Evolutionary conservation across 192 early-diverging fungal species (phyloP), one percentile per base, ranked within the genome.

Genomic region (Allomyces macrogynus): DNA sequence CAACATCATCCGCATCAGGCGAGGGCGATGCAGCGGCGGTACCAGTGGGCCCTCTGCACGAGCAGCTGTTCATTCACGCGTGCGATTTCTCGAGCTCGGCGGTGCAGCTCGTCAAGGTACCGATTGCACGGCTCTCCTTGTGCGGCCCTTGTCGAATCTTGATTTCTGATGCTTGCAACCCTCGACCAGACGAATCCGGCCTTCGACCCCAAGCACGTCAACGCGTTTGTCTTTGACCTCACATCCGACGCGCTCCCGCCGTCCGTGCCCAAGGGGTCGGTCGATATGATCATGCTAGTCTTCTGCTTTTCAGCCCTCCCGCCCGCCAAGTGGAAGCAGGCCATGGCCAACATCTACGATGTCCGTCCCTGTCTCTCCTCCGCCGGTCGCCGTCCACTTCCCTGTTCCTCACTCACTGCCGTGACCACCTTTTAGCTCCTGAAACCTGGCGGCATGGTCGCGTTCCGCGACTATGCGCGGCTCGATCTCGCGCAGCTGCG

Each of bases 401-500:
- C 2, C 61, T 3, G 0, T 24, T 3, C n/a, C 61, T 24, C 3
- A 22, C 61, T 10, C 61, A 7, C 10, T 7, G 10, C 4, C 61
- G 0, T 11, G 4, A 64, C 5, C 26, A 7, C 64, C 22, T 9
- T n/a, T 0, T 66, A 76, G 54, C 68, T 85, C 67, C 72, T 99
- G 22, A 92, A 91, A 67, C 92, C 93, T 10, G 95, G 94, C 16
- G 95, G 97, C 24, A 66, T 88, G 23, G 77, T 97, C 7, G 71
- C 93, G 65, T 90, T 94, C 72, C 77, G 91, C 42, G 96, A 99
- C 72, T 97, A 99, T 74, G 97, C 90, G 18, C 76, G 93, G n/a
- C 93, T 97, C 73, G 97, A 99, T 73, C 80, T 95, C 70, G 91
- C 94, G 18, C 97, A 99, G 74, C 75, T 99, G 62, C 84, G 95